Evolutionary conservation across 768 basidiomycete species (phyloP).

Genomic region (Zangia roseola): DNA sequence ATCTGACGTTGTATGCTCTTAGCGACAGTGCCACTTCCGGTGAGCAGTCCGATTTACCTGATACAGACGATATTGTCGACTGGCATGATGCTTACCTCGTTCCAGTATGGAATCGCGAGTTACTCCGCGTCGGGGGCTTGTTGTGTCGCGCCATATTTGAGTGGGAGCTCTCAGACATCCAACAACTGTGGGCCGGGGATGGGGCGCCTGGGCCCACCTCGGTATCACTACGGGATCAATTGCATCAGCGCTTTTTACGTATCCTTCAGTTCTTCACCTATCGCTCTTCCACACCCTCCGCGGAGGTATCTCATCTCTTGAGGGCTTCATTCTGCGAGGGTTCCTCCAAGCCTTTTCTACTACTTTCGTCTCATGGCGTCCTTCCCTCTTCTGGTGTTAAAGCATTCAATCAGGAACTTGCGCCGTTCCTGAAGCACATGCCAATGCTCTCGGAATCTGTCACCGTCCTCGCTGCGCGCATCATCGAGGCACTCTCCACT

Average conservation of each 20-base stretch:
- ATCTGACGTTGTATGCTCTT: background rate
- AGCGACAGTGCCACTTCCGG: constrained; percentile 47
- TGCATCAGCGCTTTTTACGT: constrained; percentile 2
- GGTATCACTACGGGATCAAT: background rate
- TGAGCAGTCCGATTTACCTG: constrained; percentile 24
- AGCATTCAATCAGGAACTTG: constrained; percentile 62
- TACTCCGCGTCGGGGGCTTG: constrained; percentile 81
- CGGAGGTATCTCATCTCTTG: constrained; percentile 67
- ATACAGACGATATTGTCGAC: background rate
- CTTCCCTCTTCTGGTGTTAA: constrained; percentile 63
- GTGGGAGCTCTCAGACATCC: constrained; percentile 63
- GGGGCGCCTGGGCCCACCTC: background rate
- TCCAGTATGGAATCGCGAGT: constrained; percentile 85
- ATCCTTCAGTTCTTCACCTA: constrained; percentile 12
- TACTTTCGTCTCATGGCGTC: constrained; percentile 77
- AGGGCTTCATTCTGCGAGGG: constrained; percentile 78
- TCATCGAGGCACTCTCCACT: constrained; percentile 26
- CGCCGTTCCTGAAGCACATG: constrained; percentile 72
- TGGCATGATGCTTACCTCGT: background rate
- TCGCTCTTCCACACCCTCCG: constrained; percentile 57
- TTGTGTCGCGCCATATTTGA: constrained; percentile 83
- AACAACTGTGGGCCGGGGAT: constrained; percentile 13
- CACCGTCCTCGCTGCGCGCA: constrained; percentile 55
- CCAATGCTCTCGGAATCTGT: constrained; percentile 46
- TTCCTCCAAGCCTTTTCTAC: constrained; percentile 50